A percentile compares a stretch with the other conserved stretches of the same genome.
Conservation (phyloP, 2,329 filamentous ascomycete genomes). For the Microdochium bolleyi region DNA sequence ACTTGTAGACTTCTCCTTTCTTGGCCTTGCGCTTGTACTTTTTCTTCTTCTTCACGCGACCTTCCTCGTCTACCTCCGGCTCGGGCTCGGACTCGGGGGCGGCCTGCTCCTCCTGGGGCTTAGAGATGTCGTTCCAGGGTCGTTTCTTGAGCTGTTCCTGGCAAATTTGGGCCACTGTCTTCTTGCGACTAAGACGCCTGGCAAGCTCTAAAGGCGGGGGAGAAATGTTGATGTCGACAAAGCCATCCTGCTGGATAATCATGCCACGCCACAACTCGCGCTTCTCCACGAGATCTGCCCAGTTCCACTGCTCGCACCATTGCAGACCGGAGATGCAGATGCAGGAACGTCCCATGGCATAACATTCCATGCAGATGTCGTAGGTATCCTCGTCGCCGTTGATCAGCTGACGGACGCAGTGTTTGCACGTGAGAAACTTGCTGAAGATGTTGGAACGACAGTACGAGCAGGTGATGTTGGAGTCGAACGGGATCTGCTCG, state of each 20-base stretch:
- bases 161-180: slow-evolving; percentile 85
- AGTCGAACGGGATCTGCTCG: slow-evolving; percentile 76
- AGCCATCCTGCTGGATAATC: slow-evolving; percentile 66
- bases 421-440: slow-evolving; percentile 84
- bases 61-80: slow-evolving; percentile 56
- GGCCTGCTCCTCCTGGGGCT: slow-evolving; percentile 40
- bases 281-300: slow-evolving; percentile 66
- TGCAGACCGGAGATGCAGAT: slow-evolving; percentile 75
- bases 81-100: slow-evolving; percentile 40
- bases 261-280: slow-evolving; percentile 79
- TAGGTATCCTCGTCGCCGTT: slow-evolving; percentile 75
- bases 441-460: slow-evolving; percentile 97
- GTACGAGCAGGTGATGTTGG: slow-evolving; percentile 91
- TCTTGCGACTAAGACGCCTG: slow-evolving; percentile 58
- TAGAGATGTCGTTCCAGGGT: slow-evolving; percentile 76
- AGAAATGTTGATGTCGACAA: slow-evolving; percentile 55
- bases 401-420: slow-evolving; percentile 62
- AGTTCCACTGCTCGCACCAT: slow-evolving; percentile 92
- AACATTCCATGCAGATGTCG: slow-evolving; percentile 97
- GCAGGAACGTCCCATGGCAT: slow-evolving; percentile 93
- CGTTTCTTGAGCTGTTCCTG: slow-evolving; percentile 76
- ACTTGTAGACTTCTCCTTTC: slow-evolving; percentile 49
- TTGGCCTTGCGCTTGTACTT: slow-evolving; percentile 49
- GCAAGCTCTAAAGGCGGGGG: slow-evolving; percentile 66
- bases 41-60: slow-evolving; percentile 55